Evolutionary conservation across 192 early-diverging fungal species (phyloP).

Genomic region (Mortierella hygrophila): DNA sequence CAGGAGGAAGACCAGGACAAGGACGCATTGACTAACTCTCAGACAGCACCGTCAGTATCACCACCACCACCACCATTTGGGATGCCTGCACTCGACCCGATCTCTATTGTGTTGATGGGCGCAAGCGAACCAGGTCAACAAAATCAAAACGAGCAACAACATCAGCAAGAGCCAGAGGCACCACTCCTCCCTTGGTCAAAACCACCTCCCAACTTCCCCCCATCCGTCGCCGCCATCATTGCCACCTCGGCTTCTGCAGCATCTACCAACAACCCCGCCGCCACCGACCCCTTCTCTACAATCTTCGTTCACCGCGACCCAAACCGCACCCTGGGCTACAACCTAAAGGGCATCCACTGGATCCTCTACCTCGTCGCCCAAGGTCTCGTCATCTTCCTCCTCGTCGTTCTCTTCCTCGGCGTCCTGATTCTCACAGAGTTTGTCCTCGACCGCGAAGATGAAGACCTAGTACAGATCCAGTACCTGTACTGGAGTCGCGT

Average conservation of each 20-base stretch:
- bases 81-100: not conserved
- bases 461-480: slow-evolving; percentile 9
- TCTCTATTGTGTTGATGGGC: not conserved
- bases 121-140: not conserved
- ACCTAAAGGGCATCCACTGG: slow-evolving; percentile 22
- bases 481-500: slow-evolving; percentile 35
- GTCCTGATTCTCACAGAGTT: slow-evolving; percentile 50
- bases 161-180: not conserved
- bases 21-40: not conserved
- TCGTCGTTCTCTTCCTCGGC: slow-evolving; percentile 29
- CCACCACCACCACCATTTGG: no score
- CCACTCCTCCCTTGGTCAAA: not conserved
- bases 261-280: not conserved
- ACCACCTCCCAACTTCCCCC: not conserved
- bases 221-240: not conserved
- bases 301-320: not conserved
- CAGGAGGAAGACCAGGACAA: not conserved
- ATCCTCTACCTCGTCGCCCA: slow-evolving; percentile 19
- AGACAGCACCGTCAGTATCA: not conserved
- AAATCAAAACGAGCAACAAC: not conserved
- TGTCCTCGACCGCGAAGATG: slow-evolving; percentile 44
- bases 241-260: not conserved
- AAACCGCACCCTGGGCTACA: slow-evolving; percentile 13
- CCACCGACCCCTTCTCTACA: not conserved
- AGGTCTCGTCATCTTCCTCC: slow-evolving; percentile 14